phyloP scores from a whole-genome alignment of 768 basidiomycete genomes.

The Trametes coccinea region DNA sequence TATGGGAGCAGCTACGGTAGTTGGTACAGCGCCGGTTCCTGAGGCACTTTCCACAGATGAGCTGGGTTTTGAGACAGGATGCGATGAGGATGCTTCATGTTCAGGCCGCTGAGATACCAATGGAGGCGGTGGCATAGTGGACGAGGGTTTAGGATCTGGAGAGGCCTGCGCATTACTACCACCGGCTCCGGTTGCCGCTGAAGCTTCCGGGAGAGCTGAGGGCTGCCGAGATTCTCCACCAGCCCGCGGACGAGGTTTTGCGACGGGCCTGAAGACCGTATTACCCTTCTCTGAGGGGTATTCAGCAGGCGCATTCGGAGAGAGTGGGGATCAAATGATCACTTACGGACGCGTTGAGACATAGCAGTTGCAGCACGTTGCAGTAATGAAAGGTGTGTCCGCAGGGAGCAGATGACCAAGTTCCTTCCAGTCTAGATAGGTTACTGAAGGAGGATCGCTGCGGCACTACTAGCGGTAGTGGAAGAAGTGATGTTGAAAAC shows the following conservation, averaged over 20 bases:
- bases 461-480: too few species aligned
- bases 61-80: neutral
- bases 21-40: neutral
- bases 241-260: constrained; percentile 51
- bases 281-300: constrained; percentile 63
- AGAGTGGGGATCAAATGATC: neutral
- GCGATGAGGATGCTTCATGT: neutral
- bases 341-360: constrained; percentile 65
- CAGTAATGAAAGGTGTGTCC: neutral
- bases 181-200: neutral
- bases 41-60: neutral
- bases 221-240: constrained; percentile 26
- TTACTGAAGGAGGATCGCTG: too few species aligned
- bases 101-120: neutral
- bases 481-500: too few species aligned
- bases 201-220: constrained; percentile 27
- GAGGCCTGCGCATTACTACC: constrained; percentile 4
- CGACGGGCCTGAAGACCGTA: constrained; percentile 67
- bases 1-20: too few species aligned
- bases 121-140: constrained; percentile 18
- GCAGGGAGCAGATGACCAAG: too few species aligned
- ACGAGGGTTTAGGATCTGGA: neutral
- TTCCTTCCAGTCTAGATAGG: too few species aligned
- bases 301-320: neutral
- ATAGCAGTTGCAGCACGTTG: constrained; percentile 26